Evolutionary conservation across 192 early-diverging fungal genomes (phyloP), one percentile per base, ranked within the genome.

Genomic region (Coemansia erecta): DNA sequence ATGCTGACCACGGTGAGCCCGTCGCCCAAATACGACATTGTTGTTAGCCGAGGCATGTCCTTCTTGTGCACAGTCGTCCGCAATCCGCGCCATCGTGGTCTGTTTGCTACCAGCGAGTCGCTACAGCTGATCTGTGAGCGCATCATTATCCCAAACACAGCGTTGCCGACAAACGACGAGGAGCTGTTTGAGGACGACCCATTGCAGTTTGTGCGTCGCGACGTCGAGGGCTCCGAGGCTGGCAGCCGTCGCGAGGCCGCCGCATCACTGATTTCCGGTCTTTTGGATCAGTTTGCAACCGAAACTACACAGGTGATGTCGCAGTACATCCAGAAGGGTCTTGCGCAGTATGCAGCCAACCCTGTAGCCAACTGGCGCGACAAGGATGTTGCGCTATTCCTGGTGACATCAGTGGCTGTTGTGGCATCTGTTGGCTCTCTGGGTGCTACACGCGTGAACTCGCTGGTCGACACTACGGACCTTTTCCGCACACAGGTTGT

Each of bases 181-280:
- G 95, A 98, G 65, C 72, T 94, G 63, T 98, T 97, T 78, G 91
- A 97, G 61, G 95, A 97, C 62, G 96, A 98, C 53, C 94, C 94
- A 23, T 89, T 97, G 67, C 95, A 95, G 55, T 98, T 89, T 66
- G 91, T 98, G 66, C 81, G 94, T 40, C 81, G 91, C 46, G 95
- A 98, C 75, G 58, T 98, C 10, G 95, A 98, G 67, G 94, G 94
- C 28, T 88, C 64, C 84, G 94, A 96, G 49, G 88, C 81, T 17
- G 94, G 95, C 55, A 95, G 94, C 15, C 90, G 97, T n/a, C 86
- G 95, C 53, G 84, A 91, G 58, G 90, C 94, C 9, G 91, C 95
- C 1, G 85, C 91, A 4, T 95, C 95, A 53, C 82, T 99, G 58
- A 90, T 99, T 19, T 87, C 91, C 17, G 94, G 93, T 22, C 79